phyloP scores from a whole-genome alignment of 2,329 filamentous ascomycete species.

The Xylariaceae sp. region DNA sequence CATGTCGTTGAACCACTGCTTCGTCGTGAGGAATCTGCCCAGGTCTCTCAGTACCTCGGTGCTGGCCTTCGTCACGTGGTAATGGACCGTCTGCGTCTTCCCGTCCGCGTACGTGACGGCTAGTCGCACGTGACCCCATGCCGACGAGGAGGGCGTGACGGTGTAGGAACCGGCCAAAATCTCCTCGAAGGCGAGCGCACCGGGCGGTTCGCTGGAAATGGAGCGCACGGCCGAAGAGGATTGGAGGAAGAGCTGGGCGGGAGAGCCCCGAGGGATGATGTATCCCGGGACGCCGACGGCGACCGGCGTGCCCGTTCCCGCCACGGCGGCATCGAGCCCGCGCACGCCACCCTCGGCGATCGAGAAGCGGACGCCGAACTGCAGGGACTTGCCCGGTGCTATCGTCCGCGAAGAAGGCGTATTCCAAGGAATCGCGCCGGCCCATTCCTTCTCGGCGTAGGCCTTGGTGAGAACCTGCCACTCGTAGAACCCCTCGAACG shows the following conservation, averaged over 20 bases:
- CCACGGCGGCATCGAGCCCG: constrained; percentile 42
- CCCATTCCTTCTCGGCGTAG: constrained; percentile 54
- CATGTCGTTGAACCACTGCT: constrained; percentile 46
- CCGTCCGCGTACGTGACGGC: constrained; percentile 43
- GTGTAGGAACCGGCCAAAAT: constrained; percentile 33
- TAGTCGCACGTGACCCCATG: constrained; percentile 46
- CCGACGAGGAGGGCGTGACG: constrained; percentile 36
- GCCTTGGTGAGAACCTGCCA: constrained; percentile 52
- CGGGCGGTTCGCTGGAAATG: constrained; percentile 35
- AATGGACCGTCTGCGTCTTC: constrained; percentile 49
- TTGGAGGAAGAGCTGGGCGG: constrained; percentile 41
- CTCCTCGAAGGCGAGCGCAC: constrained; percentile 32
- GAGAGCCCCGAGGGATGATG: constrained; percentile 43
- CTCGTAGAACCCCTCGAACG: constrained; percentile 56
- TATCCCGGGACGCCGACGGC: constrained; percentile 51
- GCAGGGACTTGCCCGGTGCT: constrained; percentile 38
- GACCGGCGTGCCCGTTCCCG: constrained; percentile 39
- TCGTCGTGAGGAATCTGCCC: constrained; percentile 48
- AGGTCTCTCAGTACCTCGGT: constrained; percentile 40
- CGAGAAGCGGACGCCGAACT: constrained; percentile 48
- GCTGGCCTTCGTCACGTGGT: constrained; percentile 46
- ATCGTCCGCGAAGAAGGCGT: constrained; percentile 42
- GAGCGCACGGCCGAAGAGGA: constrained; percentile 35
- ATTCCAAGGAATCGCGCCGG: constrained; percentile 48
- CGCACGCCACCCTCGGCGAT: constrained; percentile 39